Percentiles rank a stretch among this genome's conserved stretches.
These are phyloP conservation scores for Psophocarpus tetragonolobus DNA, from an alignment of 306 rosid genomes.

Conservation along the genomic window DNA sequence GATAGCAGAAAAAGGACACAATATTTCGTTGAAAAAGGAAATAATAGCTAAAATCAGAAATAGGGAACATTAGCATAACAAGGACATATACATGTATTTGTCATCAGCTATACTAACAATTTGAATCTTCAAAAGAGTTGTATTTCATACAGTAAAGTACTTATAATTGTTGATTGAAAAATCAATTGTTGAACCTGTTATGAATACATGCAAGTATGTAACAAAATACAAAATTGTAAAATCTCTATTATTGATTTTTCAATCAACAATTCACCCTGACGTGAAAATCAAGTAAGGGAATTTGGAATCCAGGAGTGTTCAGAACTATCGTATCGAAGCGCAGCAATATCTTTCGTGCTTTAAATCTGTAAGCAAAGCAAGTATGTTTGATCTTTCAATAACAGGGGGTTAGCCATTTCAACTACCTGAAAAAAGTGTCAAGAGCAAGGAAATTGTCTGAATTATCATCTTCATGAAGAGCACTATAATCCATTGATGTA, in stretches of 20 bases:
- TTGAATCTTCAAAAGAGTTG: too few species aligned
- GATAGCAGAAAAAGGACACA: background rate
- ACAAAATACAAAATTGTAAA: too few species aligned
- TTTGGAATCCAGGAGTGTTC: too few species aligned
- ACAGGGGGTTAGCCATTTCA: slow-evolving; percentile 51
- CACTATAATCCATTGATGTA: background rate
- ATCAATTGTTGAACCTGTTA: too few species aligned
- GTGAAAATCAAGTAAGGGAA: too few species aligned
- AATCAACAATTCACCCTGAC: too few species aligned
- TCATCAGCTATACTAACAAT: background rate
- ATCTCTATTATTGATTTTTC: too few species aligned
- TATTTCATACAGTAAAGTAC: too few species aligned
- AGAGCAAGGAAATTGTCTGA: slow-evolving; percentile 17
- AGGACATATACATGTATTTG: slow-evolving; percentile 17
- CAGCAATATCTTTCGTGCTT: background rate
- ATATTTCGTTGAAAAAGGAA: background rate
- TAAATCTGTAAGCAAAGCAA: slow-evolving; percentile 53
- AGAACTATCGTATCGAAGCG: too few species aligned
- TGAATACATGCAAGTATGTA: too few species aligned
- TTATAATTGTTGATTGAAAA: too few species aligned
- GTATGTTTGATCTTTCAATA: slow-evolving; percentile 43
- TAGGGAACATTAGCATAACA: background rate
- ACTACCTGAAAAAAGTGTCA: slow-evolving; percentile 54
- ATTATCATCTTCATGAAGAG: slow-evolving; percentile 22
- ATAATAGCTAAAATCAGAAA: background rate